These are phyloP conservation scores for Penicillium sp. DNA, from an alignment of 2,329 filamentous ascomycete genomes.

Conservation along the genomic window DNA sequence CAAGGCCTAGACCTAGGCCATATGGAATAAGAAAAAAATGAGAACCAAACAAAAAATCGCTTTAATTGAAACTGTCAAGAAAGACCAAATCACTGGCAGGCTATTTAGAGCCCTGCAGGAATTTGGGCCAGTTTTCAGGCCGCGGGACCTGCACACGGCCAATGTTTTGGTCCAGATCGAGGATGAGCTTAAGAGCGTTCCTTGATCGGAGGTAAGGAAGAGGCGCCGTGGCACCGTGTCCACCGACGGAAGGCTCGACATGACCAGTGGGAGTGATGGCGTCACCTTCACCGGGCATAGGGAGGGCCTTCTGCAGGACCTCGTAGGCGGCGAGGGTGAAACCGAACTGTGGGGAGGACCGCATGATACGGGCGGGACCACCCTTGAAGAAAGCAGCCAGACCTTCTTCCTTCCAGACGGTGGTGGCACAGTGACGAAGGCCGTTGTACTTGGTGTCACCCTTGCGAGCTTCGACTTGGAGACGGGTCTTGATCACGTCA, in stretches of 20 bases:
- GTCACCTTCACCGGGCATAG: conserved; percentile 67
- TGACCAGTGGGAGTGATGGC: conserved; percentile 61
- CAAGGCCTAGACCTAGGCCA: conserved; percentile 1
- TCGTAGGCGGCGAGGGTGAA: conserved; percentile 97
- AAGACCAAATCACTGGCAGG: conserved; percentile 21
- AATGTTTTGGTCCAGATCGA: conserved; percentile 93
- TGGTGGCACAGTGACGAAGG: conserved; percentile 79
- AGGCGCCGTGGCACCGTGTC: conserved; percentile 64
- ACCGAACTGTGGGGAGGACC: conserved; percentile 95
- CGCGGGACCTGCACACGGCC: conserved; percentile 67
- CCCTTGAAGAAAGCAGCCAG: conserved; percentile 99
- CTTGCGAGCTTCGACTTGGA: conserved; percentile 96
- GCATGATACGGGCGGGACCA: conserved; percentile 88
- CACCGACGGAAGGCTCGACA: conserved; percentile 63
- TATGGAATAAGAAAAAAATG: conserved; percentile 13
- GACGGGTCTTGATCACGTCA: conserved; percentile 98
- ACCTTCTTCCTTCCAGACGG: conserved; percentile 86
- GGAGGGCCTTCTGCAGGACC: conserved; percentile 77
- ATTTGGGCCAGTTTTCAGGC: conserved; percentile 41
- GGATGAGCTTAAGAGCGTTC: conserved; percentile 92
- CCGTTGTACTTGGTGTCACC: conserved; percentile 87
- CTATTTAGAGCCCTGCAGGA: conserved; percentile 34
- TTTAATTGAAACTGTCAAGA: conserved; percentile 26
- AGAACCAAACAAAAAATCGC: conserved; percentile 15
- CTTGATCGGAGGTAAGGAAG: conserved; percentile 71